Evolutionary conservation across 305 asterid species (phyloP), one percentile per base, ranked within the genome.

Genomic region (Vinca major): DNA sequence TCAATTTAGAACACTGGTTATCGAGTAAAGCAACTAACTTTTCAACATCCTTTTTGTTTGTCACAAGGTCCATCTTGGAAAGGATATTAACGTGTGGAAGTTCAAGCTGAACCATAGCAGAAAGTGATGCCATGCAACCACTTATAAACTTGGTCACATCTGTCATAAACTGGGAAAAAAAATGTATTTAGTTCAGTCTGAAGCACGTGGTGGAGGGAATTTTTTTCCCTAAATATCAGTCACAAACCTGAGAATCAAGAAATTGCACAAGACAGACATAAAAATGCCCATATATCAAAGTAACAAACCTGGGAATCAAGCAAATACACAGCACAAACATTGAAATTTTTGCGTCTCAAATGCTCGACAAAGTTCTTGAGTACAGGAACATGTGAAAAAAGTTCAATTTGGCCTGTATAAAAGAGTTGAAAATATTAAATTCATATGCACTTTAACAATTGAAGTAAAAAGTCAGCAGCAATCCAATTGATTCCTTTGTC

Each of bases 111-210:
- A 92, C 84, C 98, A 88, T 92, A 7, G 96, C 96, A 71, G 97
- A 92, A 79, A 92, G 98, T 56, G 98, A 90, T 72, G 97, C 80
- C 98, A 90, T 90, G 72, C 98, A 92, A 37, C 98, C 97, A 75
- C 97, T 92, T 17, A 90, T 87, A 79, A 92, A 92, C 86, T 92
- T 90, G 93, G 98, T 87, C 79, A 90, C 97, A 75, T 92, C 96
- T 69, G 98, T 90, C 54, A 92, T 86, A 80, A 92, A 92, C 98
- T 89, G 72, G 60, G 17, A 54, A 13, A 73, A 57, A 77, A 74
- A 51, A 62, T 37, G 39, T 36, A 37, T 51, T 43, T 37, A 47
- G 33, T 47, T 63, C 17, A 63, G 50, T 10, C 55, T 21, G 65
- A 44, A 41, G 65, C 60, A 37, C 21, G 13, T 20, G 2, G 16